Percentiles rank a stretch among this genome's conserved stretches.
Conservation (phyloP, 495 filamentous ascomycete species). For the Clohesyomyces aquaticus region DNA sequence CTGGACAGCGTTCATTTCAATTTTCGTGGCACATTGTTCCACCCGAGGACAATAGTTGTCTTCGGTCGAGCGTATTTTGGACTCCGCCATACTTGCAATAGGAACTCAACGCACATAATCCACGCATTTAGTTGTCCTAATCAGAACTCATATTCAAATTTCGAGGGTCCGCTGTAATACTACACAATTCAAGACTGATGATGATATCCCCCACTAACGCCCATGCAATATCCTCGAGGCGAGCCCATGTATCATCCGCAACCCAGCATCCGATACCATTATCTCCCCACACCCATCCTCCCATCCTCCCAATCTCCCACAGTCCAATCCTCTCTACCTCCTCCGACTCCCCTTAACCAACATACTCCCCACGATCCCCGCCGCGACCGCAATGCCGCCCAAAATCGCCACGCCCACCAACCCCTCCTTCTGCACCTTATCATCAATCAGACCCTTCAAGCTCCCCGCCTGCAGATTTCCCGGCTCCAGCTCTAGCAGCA, state of each 20-base stretch:
- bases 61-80: too few relatives aligned
- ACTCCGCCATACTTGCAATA: too few relatives aligned
- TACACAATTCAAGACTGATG: conserved; percentile 11
- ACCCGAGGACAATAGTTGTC: too few relatives aligned
- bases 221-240: conserved; percentile 1
- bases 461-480: conserved; percentile 86
- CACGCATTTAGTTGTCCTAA: too few relatives aligned
- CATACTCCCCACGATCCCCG: conserved; percentile 87
- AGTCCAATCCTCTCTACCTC: conserved; percentile 47
- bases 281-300: not conserved
- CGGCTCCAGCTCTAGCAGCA: conserved; percentile 85
- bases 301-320: conserved; percentile 2
- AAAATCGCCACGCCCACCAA: conserved; percentile 95
- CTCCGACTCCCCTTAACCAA: conserved; percentile 71
- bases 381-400: conserved; percentile 88
- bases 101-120: too few relatives aligned
- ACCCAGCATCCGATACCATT: not conserved
- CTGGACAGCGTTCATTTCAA: too few relatives aligned
- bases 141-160: not conserved
- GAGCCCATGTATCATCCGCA: not conserved
- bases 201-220: conserved; percentile 5
- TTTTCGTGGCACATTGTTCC: too few relatives aligned
- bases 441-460: conserved; percentile 83
- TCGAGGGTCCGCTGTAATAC: not conserved
- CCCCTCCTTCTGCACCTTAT: conserved; percentile 93